Base-by-base conservation (phyloP, 2,329 filamentous ascomycete species). In the Cercospora sojina region DNA sequence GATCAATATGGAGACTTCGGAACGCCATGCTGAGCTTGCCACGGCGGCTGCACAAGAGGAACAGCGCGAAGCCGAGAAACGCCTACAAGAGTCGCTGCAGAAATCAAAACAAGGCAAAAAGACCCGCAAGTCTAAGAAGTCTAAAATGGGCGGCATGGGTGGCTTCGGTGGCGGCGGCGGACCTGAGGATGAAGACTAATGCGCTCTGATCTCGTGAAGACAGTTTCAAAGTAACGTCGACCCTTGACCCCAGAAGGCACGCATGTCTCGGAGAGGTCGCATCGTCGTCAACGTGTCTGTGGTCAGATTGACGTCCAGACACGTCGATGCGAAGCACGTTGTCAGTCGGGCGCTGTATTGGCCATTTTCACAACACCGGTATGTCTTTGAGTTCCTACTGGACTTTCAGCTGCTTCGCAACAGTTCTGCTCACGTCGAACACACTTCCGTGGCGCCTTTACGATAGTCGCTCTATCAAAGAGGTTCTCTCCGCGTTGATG, bases 21-120 rank as follows among this genome's bases (percentile, higher is more conserved):
- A 75, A 58, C 72, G 73, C 56, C 71, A 75, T 58, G 74, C 75
- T 38, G 74, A 75, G 59, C 75, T 80, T 64, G 73, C 74, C 31
- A 70, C 73, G 27, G 75, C 76, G 41, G 71, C 78, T 31, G 72
- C 76, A 62, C 75, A 77, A 67, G 76, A 79, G 25, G 74, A 76
- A 23, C 77, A 79, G 65, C 74, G 75, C 49, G 72, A 69, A 68
- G 73, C 64, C 67, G 74, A 70, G 71, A 74, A 68, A 71, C 76
- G 70, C 65, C 71, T 71, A 38, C 75, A 77, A 59, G 75, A 76
- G 62, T 73, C 75, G 60, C 66, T 72, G 57, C 70, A 75, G 72
- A 74, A 74, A 64, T 70, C 71, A 18, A 72, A 70, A 70, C 57
- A 71, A 68, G 67, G 74, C 72, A 69, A 77, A 74, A 67, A 72